phyloP scores from a whole-genome alignment of 2,329 filamentous ascomycete species.

The Sarocladium oryzae region DNA sequence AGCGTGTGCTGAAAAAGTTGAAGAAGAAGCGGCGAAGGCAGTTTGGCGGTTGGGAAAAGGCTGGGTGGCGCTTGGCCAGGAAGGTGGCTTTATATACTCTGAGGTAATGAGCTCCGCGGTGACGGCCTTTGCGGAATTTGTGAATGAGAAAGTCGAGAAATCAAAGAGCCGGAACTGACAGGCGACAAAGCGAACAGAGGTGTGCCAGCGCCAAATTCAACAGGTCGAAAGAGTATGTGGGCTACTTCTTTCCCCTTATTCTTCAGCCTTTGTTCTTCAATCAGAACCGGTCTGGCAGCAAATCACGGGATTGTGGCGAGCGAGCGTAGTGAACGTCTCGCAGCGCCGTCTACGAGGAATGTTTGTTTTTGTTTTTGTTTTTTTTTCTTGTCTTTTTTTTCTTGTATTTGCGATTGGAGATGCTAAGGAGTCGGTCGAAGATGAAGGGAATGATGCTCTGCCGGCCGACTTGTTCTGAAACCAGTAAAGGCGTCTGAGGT shows the following conservation, averaged over 20 bases:
- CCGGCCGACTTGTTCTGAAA: constrained; percentile 36
- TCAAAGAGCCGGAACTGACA: not conserved
- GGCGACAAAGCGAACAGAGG: no score
- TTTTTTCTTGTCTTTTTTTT: constrained; percentile 9
- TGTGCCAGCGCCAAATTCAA: no score
- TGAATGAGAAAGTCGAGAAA: not conserved
- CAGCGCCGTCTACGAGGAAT: not conserved
- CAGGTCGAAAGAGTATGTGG: no score
- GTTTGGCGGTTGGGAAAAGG: constrained; percentile 41
- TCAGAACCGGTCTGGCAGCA: not conserved
- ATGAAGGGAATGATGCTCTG: constrained; percentile 16
- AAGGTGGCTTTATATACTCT: not conserved
- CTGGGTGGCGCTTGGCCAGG: not conserved
- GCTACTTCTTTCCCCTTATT: no score
- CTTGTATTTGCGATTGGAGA: constrained; percentile 7
- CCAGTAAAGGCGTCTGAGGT: constrained; percentile 58
- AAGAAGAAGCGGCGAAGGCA: constrained; percentile 67
- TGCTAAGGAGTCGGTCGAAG: constrained; percentile 9
- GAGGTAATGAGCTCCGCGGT: not conserved
- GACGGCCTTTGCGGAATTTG: not conserved
- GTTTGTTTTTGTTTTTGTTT: constrained; percentile 9
- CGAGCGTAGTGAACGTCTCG: constrained; percentile 6
- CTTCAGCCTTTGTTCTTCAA: not conserved
- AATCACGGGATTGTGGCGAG: constrained; percentile 1
- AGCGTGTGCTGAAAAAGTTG: constrained; percentile 43